Evolutionary conservation across 192 early-diverging fungal species (phyloP).

Genomic region (Phycomyces nitens): DNA sequence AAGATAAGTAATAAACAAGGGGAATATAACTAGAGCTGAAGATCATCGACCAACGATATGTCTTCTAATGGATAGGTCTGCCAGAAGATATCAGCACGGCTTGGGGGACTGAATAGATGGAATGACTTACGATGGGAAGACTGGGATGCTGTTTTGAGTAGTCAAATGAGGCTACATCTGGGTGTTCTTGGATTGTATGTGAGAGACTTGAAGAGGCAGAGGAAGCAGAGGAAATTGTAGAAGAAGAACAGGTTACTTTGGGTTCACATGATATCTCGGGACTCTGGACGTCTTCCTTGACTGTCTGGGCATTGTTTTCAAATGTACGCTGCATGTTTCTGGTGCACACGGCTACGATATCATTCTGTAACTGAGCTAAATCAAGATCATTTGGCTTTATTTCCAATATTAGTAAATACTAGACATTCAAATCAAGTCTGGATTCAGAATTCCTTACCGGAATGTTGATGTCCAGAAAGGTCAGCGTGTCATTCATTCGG

Average conservation of each 20-base stretch:
- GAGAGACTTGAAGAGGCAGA: background rate
- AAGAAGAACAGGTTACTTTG: background rate
- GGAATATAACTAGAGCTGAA: background rate
- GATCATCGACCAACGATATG: background rate
- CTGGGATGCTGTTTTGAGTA: background rate
- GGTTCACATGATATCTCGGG: background rate
- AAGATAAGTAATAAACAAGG: no score
- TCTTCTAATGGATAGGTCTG: background rate
- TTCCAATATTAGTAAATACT: background rate
- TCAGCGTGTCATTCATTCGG: conserved; percentile 72
- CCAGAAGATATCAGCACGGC: background rate
- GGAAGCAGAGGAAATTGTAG: background rate
- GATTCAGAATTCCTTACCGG: conserved; percentile 57
- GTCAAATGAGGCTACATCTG: no score
- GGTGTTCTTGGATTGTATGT: background rate
- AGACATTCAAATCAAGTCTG: conserved; percentile 13
- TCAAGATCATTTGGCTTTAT: conserved; percentile 29
- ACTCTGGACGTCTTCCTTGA: background rate
- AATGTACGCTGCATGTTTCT: conserved; percentile 26
- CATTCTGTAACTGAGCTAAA: conserved; percentile 28
- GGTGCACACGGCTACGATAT: conserved; percentile 38
- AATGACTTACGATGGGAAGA: background rate
- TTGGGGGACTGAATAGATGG: no score
- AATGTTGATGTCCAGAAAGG: conserved; percentile 36
- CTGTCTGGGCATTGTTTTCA: conserved; percentile 9